These are phyloP conservation scores for Gastroboletus turbinatus DNA, from an alignment of 1,284 basidiomycete species.

Conservation along the genomic window DNA sequence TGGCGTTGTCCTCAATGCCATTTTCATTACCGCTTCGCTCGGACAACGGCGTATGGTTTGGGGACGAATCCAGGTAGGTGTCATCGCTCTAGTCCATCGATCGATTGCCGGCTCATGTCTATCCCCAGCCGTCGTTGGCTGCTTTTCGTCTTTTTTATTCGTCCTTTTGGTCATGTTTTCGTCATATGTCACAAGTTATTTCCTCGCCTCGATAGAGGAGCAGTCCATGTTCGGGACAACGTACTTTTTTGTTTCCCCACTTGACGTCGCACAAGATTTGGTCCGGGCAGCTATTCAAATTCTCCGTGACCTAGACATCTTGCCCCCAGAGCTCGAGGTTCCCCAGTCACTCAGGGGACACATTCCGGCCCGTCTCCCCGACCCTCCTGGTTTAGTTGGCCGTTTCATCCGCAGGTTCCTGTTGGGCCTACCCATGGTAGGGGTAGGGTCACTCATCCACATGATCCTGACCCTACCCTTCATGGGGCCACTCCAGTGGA, in stretches of 20 bases:
- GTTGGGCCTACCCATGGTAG: constrained; percentile 72
- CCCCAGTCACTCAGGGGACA: constrained; percentile 11
- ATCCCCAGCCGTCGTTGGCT: constrained; percentile 58
- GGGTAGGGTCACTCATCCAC: constrained; percentile 72
- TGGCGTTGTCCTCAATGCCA: constrained; percentile 75
- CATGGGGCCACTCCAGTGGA: constrained; percentile 62
- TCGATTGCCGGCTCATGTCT: constrained; percentile 14
- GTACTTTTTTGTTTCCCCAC: constrained; percentile 55
- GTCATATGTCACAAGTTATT: constrained; percentile 69
- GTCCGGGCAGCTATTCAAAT: constrained; percentile 64
- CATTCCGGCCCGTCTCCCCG: constrained; percentile 9
- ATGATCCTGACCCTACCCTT: constrained; percentile 62
- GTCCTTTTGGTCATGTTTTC: constrained; percentile 64
- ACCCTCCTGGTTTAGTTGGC: constrained; percentile 43
- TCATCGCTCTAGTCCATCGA: neutral
- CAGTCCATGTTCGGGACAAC: constrained; percentile 41
- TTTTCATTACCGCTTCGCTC: constrained; percentile 70
- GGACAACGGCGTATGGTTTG: constrained; percentile 65
- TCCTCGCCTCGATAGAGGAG: constrained; percentile 45
- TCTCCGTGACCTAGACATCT: constrained; percentile 55
- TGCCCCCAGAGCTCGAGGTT: constrained; percentile 41
- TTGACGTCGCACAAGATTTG: constrained; percentile 60
- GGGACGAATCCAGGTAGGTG: constrained; percentile 69
- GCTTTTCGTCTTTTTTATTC: constrained; percentile 65
- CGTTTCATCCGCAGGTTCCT: constrained; percentile 66